Base-by-base conservation (phyloP, 2,329 filamentous ascomycete species). In the Didymella pomorum region DNA sequence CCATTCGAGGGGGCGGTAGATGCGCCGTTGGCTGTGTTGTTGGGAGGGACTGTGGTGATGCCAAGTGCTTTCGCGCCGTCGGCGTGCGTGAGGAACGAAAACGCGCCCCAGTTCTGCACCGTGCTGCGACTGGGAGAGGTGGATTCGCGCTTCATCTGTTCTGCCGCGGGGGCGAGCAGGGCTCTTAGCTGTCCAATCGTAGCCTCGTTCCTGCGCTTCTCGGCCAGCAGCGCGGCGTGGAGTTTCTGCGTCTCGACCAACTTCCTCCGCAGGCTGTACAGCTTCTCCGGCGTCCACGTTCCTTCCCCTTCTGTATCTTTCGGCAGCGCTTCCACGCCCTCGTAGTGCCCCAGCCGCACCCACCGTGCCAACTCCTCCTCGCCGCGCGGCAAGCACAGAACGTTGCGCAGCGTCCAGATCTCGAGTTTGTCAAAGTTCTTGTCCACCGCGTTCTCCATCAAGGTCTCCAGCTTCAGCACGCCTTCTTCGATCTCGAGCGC, bases 351-450 rank as follows among this genome's bases (percentile, higher is more conserved):
- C 63, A 99, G 81, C 52, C 89, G 83, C 64, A 98, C 88, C 87
- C 90, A 97, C 56, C 86, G 84, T 57, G 86, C 85, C 69, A 90
- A 80, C 29, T 69, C 69, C 37, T 69, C 73, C 44, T 73, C 71
- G 45, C 94, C 90, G 26, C 88, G 73, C 26, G 78, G 78, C 33
- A 83, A 72, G 43, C 79, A 79, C 50, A 83, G 68, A 11, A 86
- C 47, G 86, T 97, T 97, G 65, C 92, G 84, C 81, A 99, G 83
- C 50, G 92, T 89, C 79, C 94, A 97, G 56, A 99, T 90, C 80
- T 83, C 81, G 56, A 83, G 71, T 50, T 80, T 80, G 70, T 83
- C 81, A 61, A 83, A 82, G 57, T 83, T 82, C 68, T 78, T 79
- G 63, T 83, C 81, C 6, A 83, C 76, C 0, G 80, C 81, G 60